Conservation (phyloP, 257 asterid species). For the Petrea volubilis region DNA sequence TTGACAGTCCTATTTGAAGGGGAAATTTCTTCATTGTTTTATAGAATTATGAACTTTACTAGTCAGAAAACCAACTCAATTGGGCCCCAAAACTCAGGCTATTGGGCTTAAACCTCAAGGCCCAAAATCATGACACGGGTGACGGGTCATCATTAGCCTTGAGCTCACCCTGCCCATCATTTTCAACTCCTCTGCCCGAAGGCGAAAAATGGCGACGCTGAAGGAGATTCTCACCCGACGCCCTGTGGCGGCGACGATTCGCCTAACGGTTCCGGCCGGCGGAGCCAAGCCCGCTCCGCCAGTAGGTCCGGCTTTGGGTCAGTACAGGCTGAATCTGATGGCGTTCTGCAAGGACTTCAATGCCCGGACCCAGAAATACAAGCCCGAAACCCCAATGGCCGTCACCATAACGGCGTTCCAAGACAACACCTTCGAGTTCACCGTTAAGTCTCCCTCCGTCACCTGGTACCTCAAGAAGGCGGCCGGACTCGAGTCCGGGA, state of each 20-base stretch:
- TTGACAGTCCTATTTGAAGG: no score
- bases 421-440: slow-evolving; percentile 81
- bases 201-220: slow-evolving; percentile 56
- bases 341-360: slow-evolving; percentile 94
- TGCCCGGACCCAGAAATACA: slow-evolving; percentile 84
- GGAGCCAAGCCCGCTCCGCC: slow-evolving; percentile 93
- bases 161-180: background rate
- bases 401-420: slow-evolving; percentile 73
- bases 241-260: slow-evolving; percentile 86
- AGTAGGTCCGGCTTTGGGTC: slow-evolving; percentile 86
- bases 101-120: background rate
- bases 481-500: slow-evolving; percentile 76
- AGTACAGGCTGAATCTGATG: slow-evolving; percentile 83
- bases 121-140: background rate
- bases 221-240: slow-evolving; percentile 86
- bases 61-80: no score
- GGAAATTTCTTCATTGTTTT: no score
- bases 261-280: slow-evolving; percentile 83
- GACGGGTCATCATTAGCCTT: background rate
- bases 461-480: slow-evolving; percentile 91
- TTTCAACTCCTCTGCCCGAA: background rate
- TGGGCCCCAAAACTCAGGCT: background rate
- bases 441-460: slow-evolving; percentile 77
- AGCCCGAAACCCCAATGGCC: slow-evolving; percentile 84
- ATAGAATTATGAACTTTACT: no score